phyloP scores from a whole-genome alignment of 305 asterid species.

The Fraxinus baroniana region DNA sequence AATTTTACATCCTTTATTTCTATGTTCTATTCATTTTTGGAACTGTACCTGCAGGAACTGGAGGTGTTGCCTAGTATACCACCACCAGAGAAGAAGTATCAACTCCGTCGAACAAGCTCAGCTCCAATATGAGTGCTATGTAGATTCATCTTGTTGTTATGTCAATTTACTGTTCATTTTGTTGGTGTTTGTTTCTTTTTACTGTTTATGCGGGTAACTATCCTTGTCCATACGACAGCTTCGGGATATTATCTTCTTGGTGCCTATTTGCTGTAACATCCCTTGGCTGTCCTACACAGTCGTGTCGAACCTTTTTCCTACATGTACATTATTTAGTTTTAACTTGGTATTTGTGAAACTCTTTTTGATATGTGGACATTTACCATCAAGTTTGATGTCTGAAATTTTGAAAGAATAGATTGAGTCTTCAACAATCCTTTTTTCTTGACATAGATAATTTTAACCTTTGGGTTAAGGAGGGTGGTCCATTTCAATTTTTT shows the following conservation, averaged over 20 bases:
- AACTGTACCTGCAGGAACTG: slow-evolving; percentile 52
- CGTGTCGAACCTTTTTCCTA: not conserved
- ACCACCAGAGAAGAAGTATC: slow-evolving; percentile 69
- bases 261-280: slow-evolving; percentile 3
- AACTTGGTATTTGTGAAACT: not conserved
- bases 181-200: slow-evolving; percentile 23
- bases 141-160: slow-evolving; percentile 27
- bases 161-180: slow-evolving; percentile 23
- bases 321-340: not conserved
- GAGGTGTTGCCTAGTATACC: slow-evolving; percentile 56
- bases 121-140: slow-evolving; percentile 50
- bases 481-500: not conserved
- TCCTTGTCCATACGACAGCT: slow-evolving; percentile 23
- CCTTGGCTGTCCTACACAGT: slow-evolving; percentile 19
- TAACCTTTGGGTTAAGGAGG: not conserved
- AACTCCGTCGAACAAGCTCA: slow-evolving; percentile 83
- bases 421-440: not conserved
- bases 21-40: slow-evolving; percentile 3
- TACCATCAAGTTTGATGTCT: not conserved
- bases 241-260: not conserved
- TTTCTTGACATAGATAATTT: not conserved
- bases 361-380: not conserved
- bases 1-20: not conserved
- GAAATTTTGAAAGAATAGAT: not conserved
- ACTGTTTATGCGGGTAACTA: slow-evolving; percentile 2